These are phyloP conservation scores for grape (Vitis vinifera) DNA, from an alignment of 164 flowering plant genomes.

Conservation along the genomic window ASM3070453v1 NC_081818.1:909501-910000, in stretches of 20 bases:
- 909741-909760: not conserved
- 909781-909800: not conserved
- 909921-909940: slow-evolving; percentile 86
- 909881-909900: slow-evolving; percentile 86
- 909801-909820: not conserved
- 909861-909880: slow-evolving; percentile 44
- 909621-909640: no score
- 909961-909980: slow-evolving; percentile 98
- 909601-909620: no score
- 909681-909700: no score
- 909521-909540: no score
- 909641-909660: no score
- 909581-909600: no score
- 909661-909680: no score
- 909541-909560: no score
- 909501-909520: no score
- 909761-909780: not conserved
- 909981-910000: not conserved
- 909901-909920: slow-evolving; percentile 58
- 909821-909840: not conserved
- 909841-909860: not conserved
- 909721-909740: no score
- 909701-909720: no score
- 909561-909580: no score
- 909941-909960: slow-evolving; percentile 94